phyloP scores from a whole-genome alignment of 2,329 filamentous ascomycete species.

The Epichloe sibirici region DNA sequence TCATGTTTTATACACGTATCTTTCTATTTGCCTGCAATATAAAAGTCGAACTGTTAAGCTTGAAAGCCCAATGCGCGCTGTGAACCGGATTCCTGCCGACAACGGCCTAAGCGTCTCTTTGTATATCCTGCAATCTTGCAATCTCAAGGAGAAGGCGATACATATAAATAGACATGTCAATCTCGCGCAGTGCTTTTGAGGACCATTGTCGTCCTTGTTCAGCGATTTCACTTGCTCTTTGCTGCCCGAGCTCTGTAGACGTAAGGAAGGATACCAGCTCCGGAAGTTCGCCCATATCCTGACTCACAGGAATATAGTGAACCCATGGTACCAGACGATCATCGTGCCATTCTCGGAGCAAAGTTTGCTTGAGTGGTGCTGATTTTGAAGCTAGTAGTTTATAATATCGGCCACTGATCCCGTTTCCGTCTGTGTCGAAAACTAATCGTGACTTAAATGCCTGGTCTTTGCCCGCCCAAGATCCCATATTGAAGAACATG shows the following conservation, averaged over 20 bases:
- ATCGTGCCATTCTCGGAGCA: slow-evolving; percentile 46
- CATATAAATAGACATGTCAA: slow-evolving; percentile 47
- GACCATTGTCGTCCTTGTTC: slow-evolving; percentile 43
- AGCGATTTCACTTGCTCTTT: slow-evolving; percentile 37
- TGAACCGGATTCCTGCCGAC: no score
- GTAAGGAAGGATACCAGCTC: slow-evolving; percentile 37
- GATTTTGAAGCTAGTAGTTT: slow-evolving; percentile 35
- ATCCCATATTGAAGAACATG: background rate
- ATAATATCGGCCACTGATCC: slow-evolving; percentile 41
- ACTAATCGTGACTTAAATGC: slow-evolving; percentile 28
- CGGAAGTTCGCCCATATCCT: slow-evolving; percentile 36
- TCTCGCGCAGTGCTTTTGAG: slow-evolving; percentile 37
- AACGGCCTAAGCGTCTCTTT: slow-evolving; percentile 5
- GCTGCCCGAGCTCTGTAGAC: slow-evolving; percentile 31
- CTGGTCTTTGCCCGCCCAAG: slow-evolving; percentile 13
- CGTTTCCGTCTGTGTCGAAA: slow-evolving; percentile 44
- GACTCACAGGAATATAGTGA: slow-evolving; percentile 42
- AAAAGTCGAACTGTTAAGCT: no score
- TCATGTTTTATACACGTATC: no score
- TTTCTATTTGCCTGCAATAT: no score
- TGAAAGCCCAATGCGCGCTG: no score
- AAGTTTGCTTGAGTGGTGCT: slow-evolving; percentile 36
- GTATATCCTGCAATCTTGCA: slow-evolving; percentile 26
- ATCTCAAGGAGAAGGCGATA: slow-evolving; percentile 50
- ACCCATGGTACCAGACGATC: slow-evolving; percentile 42